phyloP scores from a whole-genome alignment of 2,329 filamentous ascomycete species.

The Ilyonectria sp. region DNA sequence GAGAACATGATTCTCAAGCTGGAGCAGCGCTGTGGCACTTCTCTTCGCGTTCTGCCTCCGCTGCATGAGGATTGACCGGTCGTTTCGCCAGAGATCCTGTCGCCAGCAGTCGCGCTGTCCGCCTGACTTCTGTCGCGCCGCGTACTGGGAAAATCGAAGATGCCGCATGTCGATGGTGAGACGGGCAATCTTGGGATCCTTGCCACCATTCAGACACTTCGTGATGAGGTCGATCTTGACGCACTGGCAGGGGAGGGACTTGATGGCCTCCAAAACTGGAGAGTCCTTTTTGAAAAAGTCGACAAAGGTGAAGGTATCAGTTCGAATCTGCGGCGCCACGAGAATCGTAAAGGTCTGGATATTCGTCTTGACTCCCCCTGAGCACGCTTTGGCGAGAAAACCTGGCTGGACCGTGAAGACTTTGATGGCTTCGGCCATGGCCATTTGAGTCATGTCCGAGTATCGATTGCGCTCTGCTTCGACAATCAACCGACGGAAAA shows the following conservation, averaged over 20 bases:
- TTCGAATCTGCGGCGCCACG: conserved; percentile 50
- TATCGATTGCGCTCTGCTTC: conserved; percentile 60
- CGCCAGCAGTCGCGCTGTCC: not conserved
- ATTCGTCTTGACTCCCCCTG: conserved; percentile 38
- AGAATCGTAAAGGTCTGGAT: conserved; percentile 62
- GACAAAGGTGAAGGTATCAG: conserved; percentile 51
- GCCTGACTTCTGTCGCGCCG: conserved; percentile 14
- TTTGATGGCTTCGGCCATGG: conserved; percentile 56
- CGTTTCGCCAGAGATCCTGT: not conserved
- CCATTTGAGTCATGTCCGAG: conserved; percentile 39
- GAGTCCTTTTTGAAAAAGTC: conserved; percentile 53
- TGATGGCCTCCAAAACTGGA: conserved; percentile 51
- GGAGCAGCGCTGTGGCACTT: not conserved
- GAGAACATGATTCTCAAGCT: not conserved
- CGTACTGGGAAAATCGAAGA: conserved; percentile 31
- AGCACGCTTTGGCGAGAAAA: conserved; percentile 32
- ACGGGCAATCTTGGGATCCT: conserved; percentile 1
- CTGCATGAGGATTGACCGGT: not conserved
- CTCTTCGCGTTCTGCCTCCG: not conserved
- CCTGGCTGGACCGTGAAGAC: conserved; percentile 50
- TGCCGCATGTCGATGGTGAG: conserved; percentile 33
- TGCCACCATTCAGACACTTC: conserved; percentile 33
- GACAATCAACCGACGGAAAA: conserved; percentile 60
- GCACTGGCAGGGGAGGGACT: conserved; percentile 53
- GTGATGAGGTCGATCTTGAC: conserved; percentile 55